Evolutionary conservation across 805 yeast genomes (phyloP), one percentile per base, ranked within the genome.

Genomic region (Suhomyces sp.): DNA sequence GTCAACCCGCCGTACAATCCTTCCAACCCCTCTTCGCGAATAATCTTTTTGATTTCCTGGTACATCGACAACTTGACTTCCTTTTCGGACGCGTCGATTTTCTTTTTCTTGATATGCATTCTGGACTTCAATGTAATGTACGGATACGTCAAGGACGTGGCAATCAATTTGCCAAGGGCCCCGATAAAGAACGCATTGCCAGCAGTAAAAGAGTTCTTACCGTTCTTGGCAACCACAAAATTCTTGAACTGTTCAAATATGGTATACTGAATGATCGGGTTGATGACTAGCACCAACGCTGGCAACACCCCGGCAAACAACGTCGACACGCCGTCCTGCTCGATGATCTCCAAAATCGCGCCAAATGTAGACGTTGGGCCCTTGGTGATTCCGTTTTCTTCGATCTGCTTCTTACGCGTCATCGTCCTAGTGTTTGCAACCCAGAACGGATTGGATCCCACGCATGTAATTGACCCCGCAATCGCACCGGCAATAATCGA

Each of bases 241-340:
- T 88, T 89, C 65, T 87, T 86, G 62, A 89, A 69, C 70, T 91
- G 96, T 72, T 92, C 98, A 68, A 87, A 92, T 46, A 90, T 82
- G 48, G 97, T 89, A 74, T 91, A 92, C 70, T 92, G 97, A 58
- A 92, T 85, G 55, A 92, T 87, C 41, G 98, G 97, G 69, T 92
- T 92, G 57, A 85, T 63, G 48, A 92, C 97, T 55, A 92, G 77
- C 47, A 90, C 83, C 63, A 92, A 78, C 2, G 97, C 97, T 1
- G 97, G 97, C 27, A 85, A 76, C 5, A 92, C 82, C 5, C 98
- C 98, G 29, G 90, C 86, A 67, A 92, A 90, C 49, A 92, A 77
- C 17, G 91, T 82, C 42, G 65, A 66, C 47, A 85, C 64, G 2
- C 97, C 97, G 59, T 89, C 96, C 38, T 79, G 80, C 60, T 81